These are phyloP conservation scores for Penicillium desertorum DNA, from an alignment of 495 filamentous ascomycete species.

Conservation along the genomic window DNA sequence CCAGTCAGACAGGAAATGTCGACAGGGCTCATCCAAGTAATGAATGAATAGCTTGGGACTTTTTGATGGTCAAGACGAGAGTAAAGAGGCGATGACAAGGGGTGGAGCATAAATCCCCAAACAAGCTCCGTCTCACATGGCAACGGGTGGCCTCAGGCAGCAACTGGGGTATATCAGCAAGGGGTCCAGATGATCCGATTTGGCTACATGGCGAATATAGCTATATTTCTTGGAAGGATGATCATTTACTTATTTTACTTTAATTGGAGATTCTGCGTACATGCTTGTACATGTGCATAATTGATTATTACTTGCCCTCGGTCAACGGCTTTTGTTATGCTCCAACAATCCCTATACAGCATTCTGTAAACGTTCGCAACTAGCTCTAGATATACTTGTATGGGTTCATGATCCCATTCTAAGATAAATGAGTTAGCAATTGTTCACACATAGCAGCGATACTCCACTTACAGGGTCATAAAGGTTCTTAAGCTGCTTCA, in stretches of 20 bases:
- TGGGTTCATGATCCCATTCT: conserved; percentile 93
- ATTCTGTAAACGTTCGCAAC: background rate
- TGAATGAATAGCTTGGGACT: conserved; percentile 9
- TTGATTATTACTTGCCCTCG: background rate
- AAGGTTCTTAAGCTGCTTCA: conserved; percentile 88
- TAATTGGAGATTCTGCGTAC: background rate
- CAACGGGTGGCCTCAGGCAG: conserved; percentile 36
- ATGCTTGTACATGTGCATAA: background rate
- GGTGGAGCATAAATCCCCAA: conserved; percentile 33
- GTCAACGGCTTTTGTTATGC: background rate
- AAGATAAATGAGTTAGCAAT: conserved; percentile 26
- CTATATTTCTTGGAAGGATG: background rate
- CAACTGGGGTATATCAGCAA: conserved; percentile 17
- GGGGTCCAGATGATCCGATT: background rate
- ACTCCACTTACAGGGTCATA: conserved; percentile 80
- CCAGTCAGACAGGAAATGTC: conserved; percentile 19
- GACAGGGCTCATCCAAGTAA: conserved; percentile 24
- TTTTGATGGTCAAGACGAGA: conserved; percentile 12
- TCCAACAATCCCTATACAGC: background rate
- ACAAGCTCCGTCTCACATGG: conserved; percentile 44
- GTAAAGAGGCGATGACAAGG: conserved; percentile 21
- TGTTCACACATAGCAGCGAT: background rate
- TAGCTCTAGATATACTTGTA: conserved; percentile 73
- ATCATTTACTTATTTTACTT: conserved; percentile 2
- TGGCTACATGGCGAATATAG: background rate